These are phyloP conservation scores for Silybum marianum DNA, from an alignment of 129 eudicot genomes.

Conservation along the genomic window DNA sequence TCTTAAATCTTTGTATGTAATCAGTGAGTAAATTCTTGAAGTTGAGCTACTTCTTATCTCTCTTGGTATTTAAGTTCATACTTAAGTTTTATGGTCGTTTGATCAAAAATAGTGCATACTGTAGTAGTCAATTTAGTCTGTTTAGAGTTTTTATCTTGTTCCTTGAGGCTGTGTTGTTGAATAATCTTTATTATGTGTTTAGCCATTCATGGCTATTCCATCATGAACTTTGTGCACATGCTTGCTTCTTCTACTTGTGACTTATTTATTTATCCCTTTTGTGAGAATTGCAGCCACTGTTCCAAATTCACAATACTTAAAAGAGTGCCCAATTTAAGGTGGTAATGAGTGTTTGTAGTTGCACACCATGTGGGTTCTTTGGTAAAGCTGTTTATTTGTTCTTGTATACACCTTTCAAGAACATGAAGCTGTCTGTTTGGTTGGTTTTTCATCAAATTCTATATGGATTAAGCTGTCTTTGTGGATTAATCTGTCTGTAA, in stretches of 20 bases:
- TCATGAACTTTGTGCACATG: background rate
- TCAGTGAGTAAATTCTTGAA: conserved; percentile 33
- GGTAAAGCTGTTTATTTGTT: background rate
- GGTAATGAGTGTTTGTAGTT: background rate
- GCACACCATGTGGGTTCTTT: background rate
- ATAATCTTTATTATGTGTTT: background rate
- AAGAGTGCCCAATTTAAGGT: background rate
- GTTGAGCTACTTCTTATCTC: background rate
- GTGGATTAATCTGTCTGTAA: too few species aligned
- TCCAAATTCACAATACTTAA: background rate
- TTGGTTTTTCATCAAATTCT: too few species aligned
- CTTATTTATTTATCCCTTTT: background rate
- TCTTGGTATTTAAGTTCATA: conserved; percentile 23
- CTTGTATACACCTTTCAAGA: background rate
- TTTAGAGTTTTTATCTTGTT: background rate
- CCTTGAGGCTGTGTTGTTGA: background rate
- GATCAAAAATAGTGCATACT: conserved; percentile 40
- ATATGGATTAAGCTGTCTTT: too few species aligned
- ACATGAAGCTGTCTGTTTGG: background rate
- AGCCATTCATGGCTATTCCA: background rate
- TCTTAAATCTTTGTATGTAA: conserved; percentile 25
- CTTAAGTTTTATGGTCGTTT: conserved; percentile 26
- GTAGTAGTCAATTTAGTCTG: conserved; percentile 27
- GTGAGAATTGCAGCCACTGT: background rate
- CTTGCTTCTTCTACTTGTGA: background rate